Evolutionary conservation across 164 flowering plant species (phyloP).

Genomic region (Hamamelis virginiana): DNA sequence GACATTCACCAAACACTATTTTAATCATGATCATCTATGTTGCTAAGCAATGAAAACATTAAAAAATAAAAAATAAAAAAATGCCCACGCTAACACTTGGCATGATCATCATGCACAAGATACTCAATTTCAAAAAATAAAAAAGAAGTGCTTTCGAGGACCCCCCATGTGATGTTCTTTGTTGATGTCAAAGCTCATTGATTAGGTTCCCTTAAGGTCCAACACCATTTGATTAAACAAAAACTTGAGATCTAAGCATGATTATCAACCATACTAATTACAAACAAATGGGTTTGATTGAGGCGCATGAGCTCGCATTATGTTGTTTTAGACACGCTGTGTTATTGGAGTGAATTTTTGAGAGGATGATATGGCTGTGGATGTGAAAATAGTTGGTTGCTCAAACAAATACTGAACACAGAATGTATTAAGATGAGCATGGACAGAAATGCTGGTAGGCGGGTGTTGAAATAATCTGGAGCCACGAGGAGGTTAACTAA

Average conservation of each 20-base stretch:
- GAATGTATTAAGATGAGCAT: too few relatives aligned
- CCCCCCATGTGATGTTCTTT: constrained; percentile 33
- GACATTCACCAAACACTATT: too few relatives aligned
- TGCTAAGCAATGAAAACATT: background rate
- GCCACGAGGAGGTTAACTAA: background rate
- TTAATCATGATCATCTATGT: too few relatives aligned
- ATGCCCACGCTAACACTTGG: constrained; percentile 7
- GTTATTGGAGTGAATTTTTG: background rate
- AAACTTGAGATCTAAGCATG: constrained; percentile 18
- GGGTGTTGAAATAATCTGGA: too few relatives aligned
- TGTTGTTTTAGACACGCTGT: background rate
- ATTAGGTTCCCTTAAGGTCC: constrained; percentile 26
- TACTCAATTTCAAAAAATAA: background rate
- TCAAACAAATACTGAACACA: too few relatives aligned
- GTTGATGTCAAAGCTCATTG: constrained; percentile 22
- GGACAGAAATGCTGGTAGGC: too few relatives aligned
- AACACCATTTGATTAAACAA: constrained; percentile 12
- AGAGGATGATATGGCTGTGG: background rate
- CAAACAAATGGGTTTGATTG: constrained; percentile 1
- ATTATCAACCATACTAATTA: constrained; percentile 5
- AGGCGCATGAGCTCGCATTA: too few relatives aligned
- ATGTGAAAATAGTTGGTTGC: too few relatives aligned
- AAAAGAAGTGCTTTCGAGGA: constrained; percentile 26
- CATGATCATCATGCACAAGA: constrained; percentile 24
- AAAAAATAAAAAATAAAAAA: background rate